Conservation (phyloP, 2,329 filamentous ascomycete species). For the Cordyceps javanica region DNA sequence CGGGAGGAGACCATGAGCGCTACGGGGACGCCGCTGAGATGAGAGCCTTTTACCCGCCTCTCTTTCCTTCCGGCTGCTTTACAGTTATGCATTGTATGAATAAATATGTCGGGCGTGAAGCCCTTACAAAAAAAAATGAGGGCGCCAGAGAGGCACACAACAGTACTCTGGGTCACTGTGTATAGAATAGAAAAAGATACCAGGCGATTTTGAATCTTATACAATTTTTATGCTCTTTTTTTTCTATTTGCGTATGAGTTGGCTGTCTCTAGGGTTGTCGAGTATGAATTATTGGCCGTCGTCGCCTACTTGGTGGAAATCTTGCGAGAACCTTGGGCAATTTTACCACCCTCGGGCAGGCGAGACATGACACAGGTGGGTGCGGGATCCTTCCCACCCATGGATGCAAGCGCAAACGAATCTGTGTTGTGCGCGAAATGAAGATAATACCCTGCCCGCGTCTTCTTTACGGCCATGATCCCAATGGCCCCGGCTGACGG, state of each 20-base stretch:
- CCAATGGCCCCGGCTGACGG: conserved; percentile 84
- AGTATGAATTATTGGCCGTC: not conserved
- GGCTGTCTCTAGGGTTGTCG: not conserved
- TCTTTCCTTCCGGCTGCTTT: too few species aligned
- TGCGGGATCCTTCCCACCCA: conserved; percentile 69
- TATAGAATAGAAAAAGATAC: conserved; percentile 11
- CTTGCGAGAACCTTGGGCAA: conserved; percentile 50
- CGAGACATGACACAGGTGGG: conserved; percentile 88
- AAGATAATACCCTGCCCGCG: conserved; percentile 66
- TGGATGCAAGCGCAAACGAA: conserved; percentile 77
- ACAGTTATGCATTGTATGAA: conserved; percentile 1
- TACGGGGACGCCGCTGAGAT: conserved; percentile 52
- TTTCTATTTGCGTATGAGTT: not conserved
- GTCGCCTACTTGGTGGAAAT: conserved; percentile 27
- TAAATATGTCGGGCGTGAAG: not conserved
- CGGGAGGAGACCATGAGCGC: conserved; percentile 54
- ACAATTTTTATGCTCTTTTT: conserved; percentile 5
- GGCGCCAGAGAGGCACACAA: conserved; percentile 14
- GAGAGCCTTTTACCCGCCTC: too few species aligned
- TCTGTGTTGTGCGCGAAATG: conserved; percentile 98
- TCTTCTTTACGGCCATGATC: conserved; percentile 84
- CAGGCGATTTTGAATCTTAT: conserved; percentile 9
- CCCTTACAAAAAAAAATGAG: not conserved
- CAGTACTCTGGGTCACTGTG: conserved; percentile 2
- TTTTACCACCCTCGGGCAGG: conserved; percentile 45